A percentile compares a stretch with the other conserved stretches of the same genome.
These are phyloP conservation scores for Falciphora oryzae DNA, from an alignment of 2,329 filamentous ascomycete genomes.

Conservation along the genomic window DNA sequence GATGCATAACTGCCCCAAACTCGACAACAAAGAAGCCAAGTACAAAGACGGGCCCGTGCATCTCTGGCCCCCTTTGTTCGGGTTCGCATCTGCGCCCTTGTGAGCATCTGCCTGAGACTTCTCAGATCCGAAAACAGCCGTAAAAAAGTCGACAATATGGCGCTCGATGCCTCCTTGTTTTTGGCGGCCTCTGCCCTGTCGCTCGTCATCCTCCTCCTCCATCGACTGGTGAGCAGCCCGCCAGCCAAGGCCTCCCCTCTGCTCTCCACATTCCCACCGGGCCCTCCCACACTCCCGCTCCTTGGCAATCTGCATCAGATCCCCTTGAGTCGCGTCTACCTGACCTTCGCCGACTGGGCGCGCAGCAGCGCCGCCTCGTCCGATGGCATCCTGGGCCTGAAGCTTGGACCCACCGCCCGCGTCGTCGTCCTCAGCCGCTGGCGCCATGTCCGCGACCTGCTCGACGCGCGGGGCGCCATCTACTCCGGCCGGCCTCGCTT, in stretches of 20 bases:
- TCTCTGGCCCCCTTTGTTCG: too few species aligned
- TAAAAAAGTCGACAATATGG: too few species aligned
- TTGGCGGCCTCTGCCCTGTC: too few species aligned
- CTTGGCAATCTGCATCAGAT: constrained; percentile 33
- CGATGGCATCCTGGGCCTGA: neutral
- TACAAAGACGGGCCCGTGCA: too few species aligned
- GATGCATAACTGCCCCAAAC: too few species aligned
- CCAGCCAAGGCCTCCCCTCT: neutral
- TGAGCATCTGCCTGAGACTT: too few species aligned
- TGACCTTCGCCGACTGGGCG: constrained; percentile 38
- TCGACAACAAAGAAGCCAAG: neutral
- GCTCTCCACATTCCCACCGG: constrained; percentile 33
- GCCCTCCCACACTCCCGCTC: constrained; percentile 39
- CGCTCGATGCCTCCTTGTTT: too few species aligned
- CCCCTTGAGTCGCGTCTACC: constrained; percentile 23
- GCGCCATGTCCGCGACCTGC: constrained; percentile 34
- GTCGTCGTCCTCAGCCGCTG: constrained; percentile 37
- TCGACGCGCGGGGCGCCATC: constrained; percentile 39
- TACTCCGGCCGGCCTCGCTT: constrained; percentile 20
- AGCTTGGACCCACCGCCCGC: neutral
- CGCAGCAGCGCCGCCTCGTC: constrained; percentile 33
- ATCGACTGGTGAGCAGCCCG: neutral
- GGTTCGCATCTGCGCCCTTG: too few species aligned
- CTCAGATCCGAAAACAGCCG: too few species aligned
- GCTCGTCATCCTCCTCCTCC: neutral